phyloP scores from a whole-genome alignment of 2,329 filamentous ascomycete genomes.

The Fonsecaea pugnacius region DNA sequence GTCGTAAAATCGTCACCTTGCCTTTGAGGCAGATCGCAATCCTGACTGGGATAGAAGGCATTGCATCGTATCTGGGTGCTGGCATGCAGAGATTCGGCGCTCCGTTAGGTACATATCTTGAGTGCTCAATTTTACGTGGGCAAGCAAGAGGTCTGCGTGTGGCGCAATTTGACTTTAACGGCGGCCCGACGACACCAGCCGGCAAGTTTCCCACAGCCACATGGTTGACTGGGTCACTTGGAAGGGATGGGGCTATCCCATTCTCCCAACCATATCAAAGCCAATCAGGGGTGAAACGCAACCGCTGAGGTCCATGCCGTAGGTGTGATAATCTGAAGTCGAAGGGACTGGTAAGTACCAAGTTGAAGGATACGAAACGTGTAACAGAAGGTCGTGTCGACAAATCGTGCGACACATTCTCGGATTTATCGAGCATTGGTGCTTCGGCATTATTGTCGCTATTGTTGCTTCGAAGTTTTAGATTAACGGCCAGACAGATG shows the following conservation, averaged over 20 bases:
- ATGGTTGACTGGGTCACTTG: conserved; percentile 24
- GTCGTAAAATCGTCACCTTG: not conserved
- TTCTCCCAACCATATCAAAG: conserved; percentile 6
- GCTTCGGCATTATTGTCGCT: not conserved
- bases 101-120: not conserved
- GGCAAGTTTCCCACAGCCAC: conserved; percentile 20
- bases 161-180: conserved; percentile 15
- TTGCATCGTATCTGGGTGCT: conserved; percentile 1
- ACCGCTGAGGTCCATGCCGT: conserved; percentile 5
- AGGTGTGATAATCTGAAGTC: conserved; percentile 3
- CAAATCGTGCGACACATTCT: conserved; percentile 9
- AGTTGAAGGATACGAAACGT: conserved; percentile 16
- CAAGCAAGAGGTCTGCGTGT: not conserved
- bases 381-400: conserved; percentile 4
- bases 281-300: conserved; percentile 18
- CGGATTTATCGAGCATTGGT: not conserved
- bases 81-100: not conserved
- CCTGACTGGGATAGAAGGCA: not conserved
- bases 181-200: conserved; percentile 7
- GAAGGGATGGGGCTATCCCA: conserved; percentile 6
- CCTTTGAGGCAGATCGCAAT: not conserved
- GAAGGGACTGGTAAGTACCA: not conserved
- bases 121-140: not conserved
- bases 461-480: not conserved
- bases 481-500: not conserved